phyloP scores from a whole-genome alignment of 1,284 basidiomycete species.

The Tylopilus microsporus region DNA sequence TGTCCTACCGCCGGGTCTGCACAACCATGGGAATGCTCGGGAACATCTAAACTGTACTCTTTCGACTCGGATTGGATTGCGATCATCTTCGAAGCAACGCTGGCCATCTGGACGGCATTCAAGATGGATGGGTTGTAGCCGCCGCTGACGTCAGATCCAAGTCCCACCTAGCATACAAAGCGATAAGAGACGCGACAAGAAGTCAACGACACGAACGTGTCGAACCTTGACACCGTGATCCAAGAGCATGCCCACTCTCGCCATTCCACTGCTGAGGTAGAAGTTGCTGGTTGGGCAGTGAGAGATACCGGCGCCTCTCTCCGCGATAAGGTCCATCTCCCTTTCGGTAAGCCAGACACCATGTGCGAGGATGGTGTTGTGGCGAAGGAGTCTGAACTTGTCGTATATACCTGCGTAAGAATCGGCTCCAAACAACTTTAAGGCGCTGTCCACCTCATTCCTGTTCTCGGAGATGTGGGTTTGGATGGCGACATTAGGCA shows the following conservation, averaged over 20 bases:
- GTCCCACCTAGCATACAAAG: constrained; percentile 56
- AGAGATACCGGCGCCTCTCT: constrained; percentile 70
- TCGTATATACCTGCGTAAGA: constrained; percentile 84
- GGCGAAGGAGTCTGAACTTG: constrained; percentile 66
- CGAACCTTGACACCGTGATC: constrained; percentile 81
- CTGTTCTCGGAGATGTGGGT: constrained; percentile 91
- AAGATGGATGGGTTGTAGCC: constrained; percentile 84
- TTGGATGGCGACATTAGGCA: constrained; percentile 73
- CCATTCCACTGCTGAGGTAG: constrained; percentile 81
- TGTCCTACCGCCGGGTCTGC: background rate
- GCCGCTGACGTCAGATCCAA: constrained; percentile 92
- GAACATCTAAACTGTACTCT: background rate
- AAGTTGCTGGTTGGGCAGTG: constrained; percentile 95
- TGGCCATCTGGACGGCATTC: constrained; percentile 77
- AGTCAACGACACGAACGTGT: background rate
- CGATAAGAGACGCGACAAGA: constrained; percentile 4
- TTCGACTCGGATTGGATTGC: constrained; percentile 35
- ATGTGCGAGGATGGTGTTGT: constrained; percentile 86
- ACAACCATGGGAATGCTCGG: background rate
- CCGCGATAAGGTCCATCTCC: constrained; percentile 72
- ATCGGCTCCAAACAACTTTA: constrained; percentile 59
- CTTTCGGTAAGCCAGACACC: constrained; percentile 74
- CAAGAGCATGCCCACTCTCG: constrained; percentile 73
- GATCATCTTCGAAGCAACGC: constrained; percentile 76
- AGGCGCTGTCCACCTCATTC: constrained; percentile 68